These are phyloP conservation scores for Digitaria exilis DNA, from an alignment of 202 grass and related monocot genomes.

Conservation along the genomic window DNA sequence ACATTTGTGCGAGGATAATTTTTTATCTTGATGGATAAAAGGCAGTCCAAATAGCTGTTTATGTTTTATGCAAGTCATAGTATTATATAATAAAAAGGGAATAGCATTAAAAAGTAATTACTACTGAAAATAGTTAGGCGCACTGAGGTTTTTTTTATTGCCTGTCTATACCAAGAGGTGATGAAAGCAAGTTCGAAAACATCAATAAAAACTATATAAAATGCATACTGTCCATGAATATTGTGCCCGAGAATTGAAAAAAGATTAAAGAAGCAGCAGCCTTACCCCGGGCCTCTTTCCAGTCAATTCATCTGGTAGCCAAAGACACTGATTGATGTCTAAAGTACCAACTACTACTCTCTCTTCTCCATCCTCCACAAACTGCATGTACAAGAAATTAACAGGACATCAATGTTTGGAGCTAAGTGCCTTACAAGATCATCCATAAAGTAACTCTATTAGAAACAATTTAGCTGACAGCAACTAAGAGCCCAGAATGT, in stretches of 20 bases:
- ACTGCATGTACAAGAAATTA: conserved; percentile 48
- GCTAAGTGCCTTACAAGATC: not conserved
- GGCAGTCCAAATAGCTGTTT: conserved; percentile 11
- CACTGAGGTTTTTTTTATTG: not conserved
- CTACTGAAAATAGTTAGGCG: not conserved
- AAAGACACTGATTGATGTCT: conserved; percentile 82
- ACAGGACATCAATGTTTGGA: conserved; percentile 6
- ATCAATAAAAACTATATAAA: not conserved
- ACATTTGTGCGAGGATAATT: not conserved
- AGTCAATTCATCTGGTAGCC: conserved; percentile 75
- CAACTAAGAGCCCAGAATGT: not conserved
- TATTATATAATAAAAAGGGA: not conserved
- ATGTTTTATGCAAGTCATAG: not conserved
- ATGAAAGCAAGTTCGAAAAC: not conserved
- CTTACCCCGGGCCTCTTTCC: conserved; percentile 74
- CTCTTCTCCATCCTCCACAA: conserved; percentile 69
- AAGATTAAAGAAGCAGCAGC: not conserved
- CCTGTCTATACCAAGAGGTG: not conserved
- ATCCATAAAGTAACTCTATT: not conserved
- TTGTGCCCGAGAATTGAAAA: not conserved
- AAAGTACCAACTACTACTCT: conserved; percentile 78
- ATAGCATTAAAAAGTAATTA: not conserved
- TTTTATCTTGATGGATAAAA: not conserved
- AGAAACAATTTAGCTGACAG: conserved; percentile 22
- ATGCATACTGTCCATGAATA: not conserved